Conservation (phyloP, 352 stramenopile genomes). For the Aphanomyces invadans region DNA sequence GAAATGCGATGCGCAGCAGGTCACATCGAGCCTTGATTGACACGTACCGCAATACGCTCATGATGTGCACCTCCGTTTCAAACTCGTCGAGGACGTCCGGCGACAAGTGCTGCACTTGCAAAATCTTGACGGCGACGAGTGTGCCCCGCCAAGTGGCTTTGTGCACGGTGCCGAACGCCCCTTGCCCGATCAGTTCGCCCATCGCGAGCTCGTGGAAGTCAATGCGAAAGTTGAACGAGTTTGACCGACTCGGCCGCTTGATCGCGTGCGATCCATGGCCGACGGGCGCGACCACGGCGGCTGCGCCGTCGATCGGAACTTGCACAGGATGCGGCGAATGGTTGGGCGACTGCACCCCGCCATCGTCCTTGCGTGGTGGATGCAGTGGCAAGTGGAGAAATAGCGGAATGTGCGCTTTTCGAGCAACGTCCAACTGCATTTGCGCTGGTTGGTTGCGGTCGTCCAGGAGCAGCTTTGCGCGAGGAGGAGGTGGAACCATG, state of each 20-base stretch:
- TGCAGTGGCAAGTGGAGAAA: slow-evolving; percentile 85
- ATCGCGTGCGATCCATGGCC: slow-evolving; percentile 29
- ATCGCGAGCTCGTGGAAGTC: slow-evolving; percentile 73
- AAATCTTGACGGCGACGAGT: slow-evolving; percentile 75
- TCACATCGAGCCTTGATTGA: not conserved
- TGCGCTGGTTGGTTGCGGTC: slow-evolving; percentile 52
- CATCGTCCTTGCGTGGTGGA: slow-evolving; percentile 49
- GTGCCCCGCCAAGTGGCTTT: slow-evolving; percentile 62
- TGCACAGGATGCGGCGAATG: no score
- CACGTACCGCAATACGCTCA: slow-evolving; percentile 76
- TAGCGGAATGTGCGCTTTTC: slow-evolving; percentile 71
- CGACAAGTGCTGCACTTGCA: slow-evolving; percentile 76
- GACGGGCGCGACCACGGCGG: not conserved
- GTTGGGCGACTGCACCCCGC: slow-evolving; percentile 23
- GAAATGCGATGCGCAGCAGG: not conserved
- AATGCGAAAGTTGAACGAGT: slow-evolving; percentile 75
- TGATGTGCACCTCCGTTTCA: slow-evolving; percentile 84
- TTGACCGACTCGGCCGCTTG: slow-evolving; percentile 45
- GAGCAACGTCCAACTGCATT: slow-evolving; percentile 80
- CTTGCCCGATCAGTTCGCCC: slow-evolving; percentile 76
- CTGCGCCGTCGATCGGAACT: not conserved
- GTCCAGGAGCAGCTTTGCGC: not conserved
- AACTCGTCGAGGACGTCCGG: slow-evolving; percentile 82
- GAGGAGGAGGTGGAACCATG: not conserved
- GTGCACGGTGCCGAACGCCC: slow-evolving; percentile 78